phyloP scores from a whole-genome alignment of 106 monocot species.

The Agapanthus africanus region DNA sequence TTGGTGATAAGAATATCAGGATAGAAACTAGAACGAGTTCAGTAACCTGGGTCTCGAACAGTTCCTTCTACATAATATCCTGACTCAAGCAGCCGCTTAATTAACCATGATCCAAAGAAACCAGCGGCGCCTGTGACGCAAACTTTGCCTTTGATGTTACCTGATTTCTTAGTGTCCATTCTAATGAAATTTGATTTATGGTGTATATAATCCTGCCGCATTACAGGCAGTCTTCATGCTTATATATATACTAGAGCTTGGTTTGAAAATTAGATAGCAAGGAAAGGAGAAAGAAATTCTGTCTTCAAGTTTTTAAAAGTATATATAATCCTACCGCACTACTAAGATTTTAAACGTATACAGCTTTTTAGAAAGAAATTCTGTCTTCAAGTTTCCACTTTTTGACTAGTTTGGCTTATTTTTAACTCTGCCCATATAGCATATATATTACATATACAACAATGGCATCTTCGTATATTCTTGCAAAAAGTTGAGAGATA shows the following conservation, averaged over 20 bases:
- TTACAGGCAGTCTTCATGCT: background rate
- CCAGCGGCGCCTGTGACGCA: conserved; percentile 19
- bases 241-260: conserved; percentile 4
- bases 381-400: background rate
- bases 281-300: background rate
- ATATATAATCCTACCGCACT: no score
- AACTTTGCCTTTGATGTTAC: conserved; percentile 14
- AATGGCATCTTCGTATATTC: no score
- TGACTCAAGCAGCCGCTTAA: conserved; percentile 13
- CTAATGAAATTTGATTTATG: background rate
- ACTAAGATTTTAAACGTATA: no score
- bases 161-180: background rate
- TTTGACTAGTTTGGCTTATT: background rate
- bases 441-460: no score
- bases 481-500: no score
- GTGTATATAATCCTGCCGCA: background rate
- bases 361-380: conserved; percentile 1
- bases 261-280: background rate
- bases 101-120: conserved; percentile 20
- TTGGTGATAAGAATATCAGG: background rate
- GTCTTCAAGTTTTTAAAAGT: no score
- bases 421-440: background rate
- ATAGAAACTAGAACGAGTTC: background rate
- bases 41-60: conserved; percentile 24
- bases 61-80: conserved; percentile 25